A percentile compares a stretch with the other conserved stretches of the same genome.
Conservation (phyloP, 768 basidiomycete genomes). For the Dentipellis fragilis region DNA sequence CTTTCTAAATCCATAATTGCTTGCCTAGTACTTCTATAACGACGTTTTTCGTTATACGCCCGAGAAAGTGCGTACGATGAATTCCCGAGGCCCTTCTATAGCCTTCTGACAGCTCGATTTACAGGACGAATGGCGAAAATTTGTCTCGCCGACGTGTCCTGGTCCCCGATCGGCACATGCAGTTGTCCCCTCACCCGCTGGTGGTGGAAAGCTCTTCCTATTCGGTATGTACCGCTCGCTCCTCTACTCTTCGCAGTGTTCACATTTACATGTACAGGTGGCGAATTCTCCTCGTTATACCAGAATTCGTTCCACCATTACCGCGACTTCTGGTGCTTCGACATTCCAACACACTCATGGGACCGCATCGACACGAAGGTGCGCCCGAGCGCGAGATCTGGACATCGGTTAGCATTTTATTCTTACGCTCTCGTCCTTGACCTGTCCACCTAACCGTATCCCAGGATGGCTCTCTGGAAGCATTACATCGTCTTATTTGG, state of each 20-base stretch:
- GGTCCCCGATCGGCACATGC: constrained; percentile 86
- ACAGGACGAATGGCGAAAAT: constrained; percentile 84
- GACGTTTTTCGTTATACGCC: constrained; percentile 83
- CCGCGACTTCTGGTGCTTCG: constrained; percentile 84
- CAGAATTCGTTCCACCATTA: constrained; percentile 86
- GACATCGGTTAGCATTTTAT: constrained; percentile 54
- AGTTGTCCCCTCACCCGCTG: constrained; percentile 58
- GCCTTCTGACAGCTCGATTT: too few species aligned
- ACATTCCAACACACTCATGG: constrained; percentile 71
- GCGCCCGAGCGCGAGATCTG: constrained; percentile 70
- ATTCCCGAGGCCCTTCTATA: neutral
- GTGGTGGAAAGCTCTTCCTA: constrained; percentile 81
- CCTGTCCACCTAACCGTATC: too few species aligned
- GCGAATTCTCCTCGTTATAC: constrained; percentile 77
- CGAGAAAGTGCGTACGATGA: constrained; percentile 61
- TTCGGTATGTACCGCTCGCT: constrained; percentile 41
- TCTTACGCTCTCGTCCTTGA: neutral
- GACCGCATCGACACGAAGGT: constrained; percentile 83
- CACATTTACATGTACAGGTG: constrained; percentile 32
- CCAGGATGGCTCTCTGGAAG: constrained; percentile 84
- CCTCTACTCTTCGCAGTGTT: neutral
- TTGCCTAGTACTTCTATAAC: constrained; percentile 67
- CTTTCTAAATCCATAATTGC: neutral
- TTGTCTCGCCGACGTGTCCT: constrained; percentile 75
- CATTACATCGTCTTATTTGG: constrained; percentile 81